Conservation (phyloP, 2,329 filamentous ascomycete genomes). For the Didymella pinodella region DNA sequence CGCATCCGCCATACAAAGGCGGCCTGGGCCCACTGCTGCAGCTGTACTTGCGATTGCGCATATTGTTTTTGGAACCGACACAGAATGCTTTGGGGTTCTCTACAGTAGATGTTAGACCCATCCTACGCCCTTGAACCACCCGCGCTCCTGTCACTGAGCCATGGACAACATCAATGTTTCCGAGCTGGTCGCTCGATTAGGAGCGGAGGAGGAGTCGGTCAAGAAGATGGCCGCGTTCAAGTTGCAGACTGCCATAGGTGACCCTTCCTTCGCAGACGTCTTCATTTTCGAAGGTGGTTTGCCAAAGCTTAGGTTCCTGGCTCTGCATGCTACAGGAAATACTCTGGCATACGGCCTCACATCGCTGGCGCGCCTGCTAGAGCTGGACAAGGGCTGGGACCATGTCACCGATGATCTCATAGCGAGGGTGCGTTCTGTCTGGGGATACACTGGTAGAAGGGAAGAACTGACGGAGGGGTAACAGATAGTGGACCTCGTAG, state of each 20-base stretch:
- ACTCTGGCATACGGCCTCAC: slow-evolving; percentile 95
- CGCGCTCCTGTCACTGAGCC: slow-evolving; percentile 28
- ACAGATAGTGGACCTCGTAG: slow-evolving; percentile 86
- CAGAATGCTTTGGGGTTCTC: slow-evolving; percentile 17
- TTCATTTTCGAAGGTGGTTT: slow-evolving; percentile 93
- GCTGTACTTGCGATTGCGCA: slow-evolving; percentile 12
- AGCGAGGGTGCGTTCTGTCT: slow-evolving; percentile 61
- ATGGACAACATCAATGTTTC: slow-evolving; percentile 66
- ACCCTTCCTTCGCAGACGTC: slow-evolving; percentile 94
- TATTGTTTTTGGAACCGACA: slow-evolving; percentile 11
- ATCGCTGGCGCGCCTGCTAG: slow-evolving; percentile 83
- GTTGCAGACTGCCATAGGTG: slow-evolving; percentile 91
- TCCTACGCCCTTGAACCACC: neutral
- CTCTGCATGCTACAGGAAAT: slow-evolving; percentile 87
- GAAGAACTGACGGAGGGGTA: slow-evolving; percentile 18
- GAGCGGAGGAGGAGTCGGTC: slow-evolving; percentile 79
- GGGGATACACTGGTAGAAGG: neutral
- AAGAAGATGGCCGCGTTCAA: slow-evolving; percentile 99
- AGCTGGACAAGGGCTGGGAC: slow-evolving; percentile 99
- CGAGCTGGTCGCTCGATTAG: slow-evolving; percentile 66
- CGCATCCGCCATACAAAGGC: slow-evolving; percentile 24
- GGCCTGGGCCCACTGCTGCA: slow-evolving; percentile 13
- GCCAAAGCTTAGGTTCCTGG: slow-evolving; percentile 79
- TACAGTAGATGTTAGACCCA: slow-evolving; percentile 23
- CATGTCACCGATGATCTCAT: slow-evolving; percentile 78